Base-by-base conservation (phyloP, 129 eudicot species). In the Saussurea involucrata region DNA sequence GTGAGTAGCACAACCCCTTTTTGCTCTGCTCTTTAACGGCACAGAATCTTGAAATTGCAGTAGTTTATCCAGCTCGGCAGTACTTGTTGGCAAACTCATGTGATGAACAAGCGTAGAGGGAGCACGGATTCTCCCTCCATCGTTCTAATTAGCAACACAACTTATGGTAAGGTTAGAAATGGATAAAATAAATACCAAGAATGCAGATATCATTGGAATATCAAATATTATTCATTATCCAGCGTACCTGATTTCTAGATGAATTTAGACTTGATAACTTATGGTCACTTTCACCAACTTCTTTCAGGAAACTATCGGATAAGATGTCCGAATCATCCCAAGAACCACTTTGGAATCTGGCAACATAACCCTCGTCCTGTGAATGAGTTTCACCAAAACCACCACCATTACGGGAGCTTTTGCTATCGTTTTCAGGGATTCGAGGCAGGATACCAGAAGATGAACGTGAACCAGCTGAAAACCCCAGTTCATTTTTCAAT, bases 1-100 rank as follows among this genome's bases (percentile, higher is more conserved):
- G 76, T 95, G 99, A 82, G 98, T 95, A 28, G 98, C 98, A 74
- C 86, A 91, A 42, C 98, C 98, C 82, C 98, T 80, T 79, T 91
- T 95, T 6, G 99, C 99, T 78, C 97, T 78, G 36, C 88, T 72
- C 61, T 72, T 88, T 68, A 89, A 84, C 8, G 95, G 95, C 32
- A 86, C 96, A 5, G 95, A 71, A 77, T 92, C 97, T 79, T 86
- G 92, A 77, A 82, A 78, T 8, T 84, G 84, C 66, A 86, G 8
- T 11, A 86, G 36, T 21, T 83, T 87, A 68, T 90, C 93, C 88
- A 88, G 60, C 74, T 90, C 93, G 2, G 91, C 33, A 15, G 85
- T 82, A 73, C 88, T 83, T 61, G 87, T 80, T 17, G 97, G 94
- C 88, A 95, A 71, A 71, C 97, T 95, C 75, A 88, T 67, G 80